Evolutionary conservation across 2,329 filamentous ascomycete species (phyloP).

Genomic region (Fusarium sterilihyphosum): DNA sequence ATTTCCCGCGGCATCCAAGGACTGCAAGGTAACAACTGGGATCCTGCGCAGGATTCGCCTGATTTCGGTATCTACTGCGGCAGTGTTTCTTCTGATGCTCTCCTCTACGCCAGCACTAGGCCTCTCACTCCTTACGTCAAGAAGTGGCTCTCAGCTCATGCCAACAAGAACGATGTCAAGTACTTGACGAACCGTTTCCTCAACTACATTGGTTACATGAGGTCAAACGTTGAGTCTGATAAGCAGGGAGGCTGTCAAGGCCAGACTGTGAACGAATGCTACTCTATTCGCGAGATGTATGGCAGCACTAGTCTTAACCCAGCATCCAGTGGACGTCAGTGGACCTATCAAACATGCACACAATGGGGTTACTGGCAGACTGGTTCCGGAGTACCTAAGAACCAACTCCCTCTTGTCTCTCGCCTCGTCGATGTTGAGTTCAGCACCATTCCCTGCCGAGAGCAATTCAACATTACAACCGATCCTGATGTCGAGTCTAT

Average conservation of each 20-base stretch:
- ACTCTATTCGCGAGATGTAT: constrained; percentile 39
- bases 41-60: constrained; percentile 55
- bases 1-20: constrained; percentile 54
- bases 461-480: constrained; percentile 74
- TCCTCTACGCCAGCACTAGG: constrained; percentile 56
- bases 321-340: constrained; percentile 49
- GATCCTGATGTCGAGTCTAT: constrained; percentile 72
- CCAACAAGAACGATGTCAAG: constrained; percentile 51
- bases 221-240: constrained; percentile 46
- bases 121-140: constrained; percentile 48
- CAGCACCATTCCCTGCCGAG: constrained; percentile 68
- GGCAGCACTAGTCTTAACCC: constrained; percentile 37
- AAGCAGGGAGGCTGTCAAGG: constrained; percentile 37
- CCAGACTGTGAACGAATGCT: constrained; percentile 45
- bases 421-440: constrained; percentile 74
- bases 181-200: constrained; percentile 56
- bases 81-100: constrained; percentile 53
- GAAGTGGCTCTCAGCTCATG: constrained; percentile 54
- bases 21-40: constrained; percentile 64
- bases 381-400: constrained; percentile 72
- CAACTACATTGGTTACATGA: constrained; percentile 61
- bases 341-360: constrained; percentile 66
- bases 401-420: constrained; percentile 75
- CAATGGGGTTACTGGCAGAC: constrained; percentile 84
- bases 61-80: constrained; percentile 60